Conservation (phyloP, 495 filamentous ascomycete genomes). For the Xanthoparmelia taractica region DNA sequence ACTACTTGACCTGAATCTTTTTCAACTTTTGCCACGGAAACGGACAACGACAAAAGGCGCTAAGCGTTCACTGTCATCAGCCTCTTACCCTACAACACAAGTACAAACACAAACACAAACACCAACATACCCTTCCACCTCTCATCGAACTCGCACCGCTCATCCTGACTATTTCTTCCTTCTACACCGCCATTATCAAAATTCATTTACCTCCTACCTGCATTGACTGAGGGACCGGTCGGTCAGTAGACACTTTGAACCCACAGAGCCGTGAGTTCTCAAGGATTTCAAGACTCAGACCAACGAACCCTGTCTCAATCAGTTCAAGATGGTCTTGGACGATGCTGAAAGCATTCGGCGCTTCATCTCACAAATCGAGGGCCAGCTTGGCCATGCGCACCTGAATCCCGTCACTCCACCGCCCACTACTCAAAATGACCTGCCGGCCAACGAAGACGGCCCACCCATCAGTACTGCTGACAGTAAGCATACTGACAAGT, state of each 20-base stretch:
- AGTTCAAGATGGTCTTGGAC: background rate
- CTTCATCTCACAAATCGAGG: constrained; percentile 12
- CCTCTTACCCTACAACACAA: background rate
- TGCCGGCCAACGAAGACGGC: background rate
- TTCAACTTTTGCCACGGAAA: background rate
- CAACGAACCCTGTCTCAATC: background rate
- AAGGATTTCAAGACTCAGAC: background rate
- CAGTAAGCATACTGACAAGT: background rate
- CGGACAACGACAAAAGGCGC: background rate
- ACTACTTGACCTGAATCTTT: background rate
- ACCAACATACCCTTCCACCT: background rate
- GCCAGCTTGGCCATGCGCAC: background rate
- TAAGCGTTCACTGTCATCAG: background rate
- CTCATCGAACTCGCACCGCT: background rate
- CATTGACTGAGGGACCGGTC: background rate
- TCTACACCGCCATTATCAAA: background rate
- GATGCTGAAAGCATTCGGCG: constrained; percentile 6
- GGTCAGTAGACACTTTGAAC: background rate
- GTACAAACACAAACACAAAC: background rate
- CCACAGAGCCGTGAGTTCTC: background rate
- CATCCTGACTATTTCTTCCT: background rate
- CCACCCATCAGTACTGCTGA: background rate
- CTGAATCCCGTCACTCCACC: background rate
- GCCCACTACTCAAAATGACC: background rate
- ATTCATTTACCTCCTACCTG: background rate